Base-by-base conservation (phyloP, 768 basidiomycete species). In the Panaeolus cyanescens region DNA sequence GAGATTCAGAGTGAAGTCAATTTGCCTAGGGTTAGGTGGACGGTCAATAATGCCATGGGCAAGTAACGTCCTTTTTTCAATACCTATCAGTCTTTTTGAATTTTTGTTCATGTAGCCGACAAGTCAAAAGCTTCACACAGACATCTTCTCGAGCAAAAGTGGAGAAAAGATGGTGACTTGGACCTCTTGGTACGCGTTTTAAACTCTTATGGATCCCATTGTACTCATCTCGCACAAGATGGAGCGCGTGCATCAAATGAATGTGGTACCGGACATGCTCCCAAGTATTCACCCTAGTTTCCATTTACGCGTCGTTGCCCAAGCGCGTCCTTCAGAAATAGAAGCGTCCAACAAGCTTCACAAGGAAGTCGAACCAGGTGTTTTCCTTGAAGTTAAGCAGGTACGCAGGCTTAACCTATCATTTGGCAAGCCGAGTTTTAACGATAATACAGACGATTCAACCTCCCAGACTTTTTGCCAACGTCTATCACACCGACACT, bases 171-270 rank as follows among this genome's bases (percentile, higher is more conserved):
- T 42, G 96, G 95, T 2, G 82, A 83, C 30, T 78, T 98, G 33
- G 95, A 97, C 70, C 78, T 95, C 34, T 78, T 98, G 72, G 95
- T 94, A 59, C 40, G 88, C 79, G n/a, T 53, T 31, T 55, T 10
- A 3, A 22, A 12, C 17, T 32, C 59, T 62, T 34, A 31, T 19
- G 10, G 20, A 30, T 58, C 55, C 32, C 15, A n/a, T 37, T 56
- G 9, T 17, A 10, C 28, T 62, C 32, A 17, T 36, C 31, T 8
- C 37, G 19, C 31, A 31, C 6, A 69, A 95, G 91, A 97, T 97
- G 94, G 92, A 97, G 70, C 90, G 96, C 70, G 70, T 99, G 45
- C 82, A 93, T 66, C 92, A 95, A 76, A 94, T 97, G 93, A 77
- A 88, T 55, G 88, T 99, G 60, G 80, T 97, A 2, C 96, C 96